Evolutionary conservation across 345 rosid genomes (phyloP), one percentile per base, ranked within the genome.

Genomic region (Gossypium thurberi): DNA sequence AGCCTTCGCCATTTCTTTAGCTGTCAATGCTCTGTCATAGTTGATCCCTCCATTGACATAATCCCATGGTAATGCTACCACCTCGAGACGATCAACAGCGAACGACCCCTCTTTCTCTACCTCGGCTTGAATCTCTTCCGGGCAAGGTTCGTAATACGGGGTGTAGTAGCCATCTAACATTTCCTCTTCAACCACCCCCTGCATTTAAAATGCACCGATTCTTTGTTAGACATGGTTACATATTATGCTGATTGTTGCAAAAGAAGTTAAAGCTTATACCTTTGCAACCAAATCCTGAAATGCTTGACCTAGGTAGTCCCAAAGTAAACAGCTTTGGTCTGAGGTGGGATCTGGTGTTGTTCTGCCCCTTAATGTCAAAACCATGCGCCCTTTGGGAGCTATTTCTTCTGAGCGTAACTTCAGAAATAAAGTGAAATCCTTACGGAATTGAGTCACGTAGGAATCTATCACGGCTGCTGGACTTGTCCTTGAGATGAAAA

Each of bases 231-330:
- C 44, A 33, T 28, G 43, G 28, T 2, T 17, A n/a, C 18, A 61
- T 33, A 8, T 33, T 15, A 14, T 28, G 20, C 21, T 5, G 18
- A 33, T 9, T 57, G 61, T 57, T 8, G 8, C 14, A 50, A 4
- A 33, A 33, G 17, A 48, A 48, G 52, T 48, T 48, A 8, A 33
- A 33, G 37, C 85, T 11, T n/a, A 6, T 14, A 51, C 56, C 87
- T 80, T 61, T 20, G 57, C 46, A 46, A 84, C 87, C 65, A 82
- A 74, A 46, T 63, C 80, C 78, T 81, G 85, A 64, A 86, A 75
- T 17, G 86, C 87, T 37, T 61, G 69, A 75, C 84, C 86, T 37
- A 84, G 18, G 79, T 82, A 84, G 70, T 86, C 86, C 90, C 86
- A 82, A 0, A 79, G 75, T n/a, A 78, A 74, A 69, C 85, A 84